phyloP scores from a whole-genome alignment of 2,329 filamentous ascomycete species.

The Acephala macrosclerotiorum region DNA sequence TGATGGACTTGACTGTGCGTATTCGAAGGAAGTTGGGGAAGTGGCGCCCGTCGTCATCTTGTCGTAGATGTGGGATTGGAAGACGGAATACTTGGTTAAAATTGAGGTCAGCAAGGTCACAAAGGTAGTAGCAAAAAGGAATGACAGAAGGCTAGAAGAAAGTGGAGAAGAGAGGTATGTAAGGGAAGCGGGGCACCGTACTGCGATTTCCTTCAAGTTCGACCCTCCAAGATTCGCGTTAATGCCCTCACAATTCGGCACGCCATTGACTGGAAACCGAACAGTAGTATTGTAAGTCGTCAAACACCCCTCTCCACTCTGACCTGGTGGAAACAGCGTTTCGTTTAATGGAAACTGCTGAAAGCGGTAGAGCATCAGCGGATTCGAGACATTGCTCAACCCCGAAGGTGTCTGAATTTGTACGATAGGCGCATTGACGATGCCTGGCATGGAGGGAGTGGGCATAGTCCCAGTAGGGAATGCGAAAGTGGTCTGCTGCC shows the following conservation, averaged over 20 bases:
- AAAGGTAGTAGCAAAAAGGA: background rate
- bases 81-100: constrained; percentile 9
- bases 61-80: constrained; percentile 39
- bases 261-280: background rate
- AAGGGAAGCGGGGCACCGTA: background rate
- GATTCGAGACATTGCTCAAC: constrained; percentile 52
- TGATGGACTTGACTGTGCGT: constrained; percentile 53
- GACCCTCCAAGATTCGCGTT: constrained; percentile 1
- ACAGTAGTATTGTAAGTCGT: constrained; percentile 8
- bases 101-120: background rate
- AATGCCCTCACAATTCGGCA: constrained; percentile 2
- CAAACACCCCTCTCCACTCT: background rate
- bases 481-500: constrained; percentile 50
- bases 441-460: constrained; percentile 51
- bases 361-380: constrained; percentile 60
- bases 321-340: constrained; percentile 46
- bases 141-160: background rate
- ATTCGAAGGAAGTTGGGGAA: constrained; percentile 51
- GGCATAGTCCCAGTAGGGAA: constrained; percentile 59
- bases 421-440: constrained; percentile 41
- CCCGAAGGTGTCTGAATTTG: constrained; percentile 40
- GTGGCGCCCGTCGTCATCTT: constrained; percentile 51
- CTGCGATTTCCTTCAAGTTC: background rate
- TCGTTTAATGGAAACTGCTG: constrained; percentile 46
- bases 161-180: background rate